Percentiles rank a stretch among this genome's conserved stretches.
Evolutionary conservation across 129 eudicot species (phyloP).

Genomic region (Ambrosia artemisiifolia): DNA sequence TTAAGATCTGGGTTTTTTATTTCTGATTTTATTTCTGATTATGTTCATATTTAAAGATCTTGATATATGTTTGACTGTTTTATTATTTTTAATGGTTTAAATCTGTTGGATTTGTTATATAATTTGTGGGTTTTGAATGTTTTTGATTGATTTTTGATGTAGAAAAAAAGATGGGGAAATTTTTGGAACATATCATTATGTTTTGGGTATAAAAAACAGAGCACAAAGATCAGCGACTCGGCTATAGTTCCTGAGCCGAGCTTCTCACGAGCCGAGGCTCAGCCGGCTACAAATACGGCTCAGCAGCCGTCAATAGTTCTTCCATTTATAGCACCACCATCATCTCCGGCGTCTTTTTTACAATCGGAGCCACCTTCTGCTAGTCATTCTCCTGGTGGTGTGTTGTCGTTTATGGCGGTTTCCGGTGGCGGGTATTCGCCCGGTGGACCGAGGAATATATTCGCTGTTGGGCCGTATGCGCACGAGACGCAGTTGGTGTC

Average conservation of each 20-base stretch:
- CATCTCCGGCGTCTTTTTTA: slow-evolving; percentile 90
- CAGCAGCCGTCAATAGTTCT: slow-evolving; percentile 44
- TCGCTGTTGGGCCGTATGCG: slow-evolving; percentile 86
- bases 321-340: slow-evolving; percentile 89
- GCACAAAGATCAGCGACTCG: slow-evolving; percentile 64
- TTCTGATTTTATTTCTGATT: slow-evolving; percentile 11
- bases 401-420: slow-evolving; percentile 46
- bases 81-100: neutral
- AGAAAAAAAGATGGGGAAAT: slow-evolving; percentile 86
- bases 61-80: neutral
- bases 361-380: slow-evolving; percentile 83
- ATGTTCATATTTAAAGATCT: slow-evolving; percentile 15
- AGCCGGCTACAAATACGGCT: slow-evolving; percentile 34
- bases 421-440: slow-evolving; percentile 78
- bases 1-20: slow-evolving; percentile 34
- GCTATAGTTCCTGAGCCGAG: slow-evolving; percentile 56
- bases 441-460: slow-evolving; percentile 69
- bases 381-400: slow-evolving; percentile 67
- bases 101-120: too few species aligned
- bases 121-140: neutral
- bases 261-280: slow-evolving; percentile 35
- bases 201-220: slow-evolving; percentile 64
- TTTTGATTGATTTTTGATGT: slow-evolving; percentile 22
- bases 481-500: slow-evolving; percentile 90
- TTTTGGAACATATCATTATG: slow-evolving; percentile 77